Conservation (phyloP, 83 land plant species). For the Isoetes engelmannii region DNA sequence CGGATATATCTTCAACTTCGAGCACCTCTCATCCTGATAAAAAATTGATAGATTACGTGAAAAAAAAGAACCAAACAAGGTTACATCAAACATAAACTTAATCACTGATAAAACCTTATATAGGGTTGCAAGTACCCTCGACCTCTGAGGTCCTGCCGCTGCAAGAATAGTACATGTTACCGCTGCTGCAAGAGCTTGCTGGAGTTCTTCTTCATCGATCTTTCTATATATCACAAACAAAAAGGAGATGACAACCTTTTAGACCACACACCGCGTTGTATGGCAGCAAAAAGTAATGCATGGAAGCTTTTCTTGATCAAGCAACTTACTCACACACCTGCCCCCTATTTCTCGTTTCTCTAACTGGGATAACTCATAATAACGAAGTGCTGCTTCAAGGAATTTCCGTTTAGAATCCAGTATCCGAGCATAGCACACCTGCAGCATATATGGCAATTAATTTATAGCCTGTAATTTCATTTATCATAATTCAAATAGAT, state of each 20-base stretch:
- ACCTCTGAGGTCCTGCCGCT: slow-evolving; percentile 98
- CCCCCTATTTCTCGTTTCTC: slow-evolving; percentile 98
- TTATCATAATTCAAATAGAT: background rate
- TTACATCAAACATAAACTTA: slow-evolving; percentile 1
- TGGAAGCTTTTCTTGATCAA: background rate
- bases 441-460: slow-evolving; percentile 6
- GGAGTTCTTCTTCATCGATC: slow-evolving; percentile 90
- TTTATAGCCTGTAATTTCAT: background rate
- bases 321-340: slow-evolving; percentile 43
- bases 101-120: slow-evolving; percentile 55
- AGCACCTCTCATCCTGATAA: slow-evolving; percentile 93
- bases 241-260: too few relatives aligned
- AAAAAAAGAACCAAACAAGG: background rate
- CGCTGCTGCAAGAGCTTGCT: slow-evolving; percentile 95
- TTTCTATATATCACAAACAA: slow-evolving; percentile 25
- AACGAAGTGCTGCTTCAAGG: slow-evolving; percentile 97
- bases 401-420: slow-evolving; percentile 91
- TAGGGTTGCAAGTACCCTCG: slow-evolving; percentile 91
- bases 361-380: slow-evolving; percentile 92
- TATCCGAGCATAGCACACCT: slow-evolving; percentile 99
- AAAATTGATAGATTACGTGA: background rate
- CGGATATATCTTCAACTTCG: slow-evolving; percentile 92
- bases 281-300: background rate
- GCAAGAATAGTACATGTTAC: slow-evolving; percentile 98
- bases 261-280: too few relatives aligned